Conservation (phyloP, 371 early-diverging fungal genomes). For the Rhizopus delemar region DNA sequence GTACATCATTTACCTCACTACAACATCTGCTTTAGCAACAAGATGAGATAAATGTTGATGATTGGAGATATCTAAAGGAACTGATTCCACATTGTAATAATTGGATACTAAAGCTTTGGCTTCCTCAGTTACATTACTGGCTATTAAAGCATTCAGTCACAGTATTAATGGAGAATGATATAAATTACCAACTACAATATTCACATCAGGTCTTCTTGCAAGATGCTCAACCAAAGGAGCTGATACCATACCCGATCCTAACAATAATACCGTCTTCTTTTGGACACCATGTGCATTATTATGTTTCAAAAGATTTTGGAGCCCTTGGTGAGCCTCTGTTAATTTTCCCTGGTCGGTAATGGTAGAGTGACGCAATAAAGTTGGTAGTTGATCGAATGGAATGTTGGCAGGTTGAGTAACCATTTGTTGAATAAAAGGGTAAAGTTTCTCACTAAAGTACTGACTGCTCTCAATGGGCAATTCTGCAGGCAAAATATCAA, state of each 20-base stretch:
- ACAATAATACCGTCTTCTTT: conserved; percentile 69
- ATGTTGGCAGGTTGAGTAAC: conserved; percentile 42
- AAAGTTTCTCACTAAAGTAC: conserved; percentile 86
- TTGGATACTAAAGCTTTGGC: conserved; percentile 69
- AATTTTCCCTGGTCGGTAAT: conserved; percentile 78
- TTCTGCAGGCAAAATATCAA: conserved; percentile 96
- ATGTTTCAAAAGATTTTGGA: conserved; percentile 35
- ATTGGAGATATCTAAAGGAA: conserved; percentile 55
- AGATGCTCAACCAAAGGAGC: conserved; percentile 89
- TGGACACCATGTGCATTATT: conserved; percentile 6
- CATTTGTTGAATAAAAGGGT: conserved; percentile 80
- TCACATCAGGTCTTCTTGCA: conserved; percentile 59
- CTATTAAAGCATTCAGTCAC: conserved; percentile 35
- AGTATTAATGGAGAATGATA: no score
- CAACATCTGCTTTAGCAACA: conserved; percentile 83
- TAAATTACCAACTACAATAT: conserved; percentile 70
- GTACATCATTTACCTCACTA: conserved; percentile 66
- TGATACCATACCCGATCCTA: conserved; percentile 95
- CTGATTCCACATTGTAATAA: conserved; percentile 53
- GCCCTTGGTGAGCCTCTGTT: conserved; percentile 52
- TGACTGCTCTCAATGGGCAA: conserved; percentile 91
- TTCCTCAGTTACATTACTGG: conserved; percentile 74
- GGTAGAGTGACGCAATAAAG: conserved; percentile 67
- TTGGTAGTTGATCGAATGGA: conserved; percentile 16
- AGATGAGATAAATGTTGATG: conserved; percentile 55